These are phyloP conservation scores for Vinca minor DNA, from an alignment of 257 asterid genomes.

Conservation along the genomic window DNA sequence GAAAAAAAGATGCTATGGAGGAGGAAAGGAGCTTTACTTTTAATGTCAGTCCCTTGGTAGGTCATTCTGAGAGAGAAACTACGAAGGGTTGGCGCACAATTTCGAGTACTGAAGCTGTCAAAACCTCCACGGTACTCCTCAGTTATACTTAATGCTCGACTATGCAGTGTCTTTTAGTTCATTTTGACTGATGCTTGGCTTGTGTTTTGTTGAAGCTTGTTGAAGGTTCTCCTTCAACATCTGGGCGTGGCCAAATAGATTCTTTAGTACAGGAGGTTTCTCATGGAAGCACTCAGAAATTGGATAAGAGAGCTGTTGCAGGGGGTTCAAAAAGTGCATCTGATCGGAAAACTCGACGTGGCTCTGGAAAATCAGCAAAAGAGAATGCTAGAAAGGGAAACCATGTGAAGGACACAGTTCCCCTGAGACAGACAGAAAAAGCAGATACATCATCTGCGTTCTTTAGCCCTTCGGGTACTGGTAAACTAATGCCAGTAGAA, in stretches of 20 bases:
- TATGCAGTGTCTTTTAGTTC: not conserved
- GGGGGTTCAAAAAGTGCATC: conserved; percentile 38
- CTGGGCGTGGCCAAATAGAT: conserved; percentile 39
- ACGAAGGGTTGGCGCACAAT: conserved; percentile 28
- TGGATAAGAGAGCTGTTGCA: conserved; percentile 32
- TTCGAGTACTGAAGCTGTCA: conserved; percentile 41
- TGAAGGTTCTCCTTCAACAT: conserved; percentile 40
- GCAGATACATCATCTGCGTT: conserved; percentile 36
- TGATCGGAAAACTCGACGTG: conserved; percentile 67
- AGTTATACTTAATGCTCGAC: not conserved
- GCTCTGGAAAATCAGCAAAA: conserved; percentile 52
- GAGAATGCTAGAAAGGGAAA: conserved; percentile 58
- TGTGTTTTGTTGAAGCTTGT: conserved; percentile 38
- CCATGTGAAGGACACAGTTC: conserved; percentile 39
- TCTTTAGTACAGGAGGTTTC: conserved; percentile 38
- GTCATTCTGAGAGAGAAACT: conserved; percentile 39
- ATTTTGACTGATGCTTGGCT: conserved; percentile 9
- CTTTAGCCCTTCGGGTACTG: conserved; percentile 40
- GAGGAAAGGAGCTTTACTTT: conserved; percentile 56
- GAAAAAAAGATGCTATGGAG: conserved; percentile 28
- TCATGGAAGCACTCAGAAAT: conserved; percentile 31
- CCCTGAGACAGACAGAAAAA: conserved; percentile 41
- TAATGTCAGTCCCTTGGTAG: conserved; percentile 42
- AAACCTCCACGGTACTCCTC: conserved; percentile 42
- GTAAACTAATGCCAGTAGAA: conserved; percentile 47